Percentiles rank a stretch among this genome's conserved stretches.
Conservation (phyloP, 345 rosid genomes). For the Isatis tinctoria region DNA sequence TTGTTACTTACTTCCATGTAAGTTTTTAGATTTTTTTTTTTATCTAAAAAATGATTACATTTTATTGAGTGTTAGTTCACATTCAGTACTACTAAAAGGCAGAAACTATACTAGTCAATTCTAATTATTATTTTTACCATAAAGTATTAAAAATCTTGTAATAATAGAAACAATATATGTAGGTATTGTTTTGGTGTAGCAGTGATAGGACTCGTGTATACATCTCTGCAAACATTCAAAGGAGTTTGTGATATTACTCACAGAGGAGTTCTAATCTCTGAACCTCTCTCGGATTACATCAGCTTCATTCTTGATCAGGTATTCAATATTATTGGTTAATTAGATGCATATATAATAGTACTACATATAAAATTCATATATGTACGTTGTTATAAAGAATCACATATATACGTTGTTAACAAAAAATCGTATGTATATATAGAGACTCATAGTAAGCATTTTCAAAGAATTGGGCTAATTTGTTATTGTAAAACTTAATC, state of each 20-base stretch:
- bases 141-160: background rate
- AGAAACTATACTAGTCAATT: background rate
- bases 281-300: constrained; percentile 52
- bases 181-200: constrained; percentile 63
- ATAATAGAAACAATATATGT: background rate
- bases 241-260: constrained; percentile 62
- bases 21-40: background rate
- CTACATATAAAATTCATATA: background rate
- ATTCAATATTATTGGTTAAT: background rate
- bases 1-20: background rate
- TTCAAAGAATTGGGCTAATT: background rate
- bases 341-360: background rate
- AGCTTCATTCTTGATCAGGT: constrained; percentile 76
- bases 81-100: background rate
- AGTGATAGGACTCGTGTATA: constrained; percentile 44
- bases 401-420: no score
- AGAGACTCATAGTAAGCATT: background rate
- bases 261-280: constrained; percentile 62
- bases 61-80: background rate
- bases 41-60: background rate
- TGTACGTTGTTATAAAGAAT: background rate
- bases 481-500: background rate
- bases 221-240: constrained; percentile 66
- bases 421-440: no score
- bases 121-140: background rate